A percentile compares a stretch with the other conserved stretches of the same genome.
Conservation (phyloP, 768 basidiomycete genomes). For the Tephrocybe sp. region DNA sequence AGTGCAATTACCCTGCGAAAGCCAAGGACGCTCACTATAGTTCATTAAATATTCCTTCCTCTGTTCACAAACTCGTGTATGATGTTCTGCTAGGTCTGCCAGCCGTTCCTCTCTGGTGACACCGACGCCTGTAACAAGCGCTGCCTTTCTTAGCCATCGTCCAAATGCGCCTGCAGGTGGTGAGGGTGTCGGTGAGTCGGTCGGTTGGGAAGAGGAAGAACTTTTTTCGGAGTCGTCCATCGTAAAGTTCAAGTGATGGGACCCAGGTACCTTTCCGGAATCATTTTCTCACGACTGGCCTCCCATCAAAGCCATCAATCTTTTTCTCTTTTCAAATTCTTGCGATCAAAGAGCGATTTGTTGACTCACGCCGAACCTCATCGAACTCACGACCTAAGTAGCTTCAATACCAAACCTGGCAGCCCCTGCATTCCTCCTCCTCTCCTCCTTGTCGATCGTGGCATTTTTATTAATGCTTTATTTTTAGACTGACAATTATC, state of each 20-base stretch:
- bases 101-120: slow-evolving; percentile 45
- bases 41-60: slow-evolving; percentile 67
- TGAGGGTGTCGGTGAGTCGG: slow-evolving; percentile 18
- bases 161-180: slow-evolving; percentile 38
- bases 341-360: not conserved
- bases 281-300: slow-evolving; percentile 17
- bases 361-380: not conserved
- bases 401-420: too few species aligned
- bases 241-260: slow-evolving; percentile 8
- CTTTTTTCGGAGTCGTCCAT: slow-evolving; percentile 21
- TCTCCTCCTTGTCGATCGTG: too few species aligned
- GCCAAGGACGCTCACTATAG: slow-evolving; percentile 53
- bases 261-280: slow-evolving; percentile 13
- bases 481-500: too few species aligned
- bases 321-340: too few species aligned
- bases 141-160: slow-evolving; percentile 46
- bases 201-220: slow-evolving; percentile 15
- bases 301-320: not conserved
- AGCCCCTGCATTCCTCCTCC: too few species aligned
- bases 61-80: slow-evolving; percentile 56
- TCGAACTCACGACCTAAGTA: too few species aligned
- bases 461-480: too few species aligned
- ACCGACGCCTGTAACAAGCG: slow-evolving; percentile 47
- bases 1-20: slow-evolving; percentile 10
- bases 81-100: slow-evolving; percentile 33